Conservation (phyloP, 345 rosid species). For the Luvunga scandens region DNA sequence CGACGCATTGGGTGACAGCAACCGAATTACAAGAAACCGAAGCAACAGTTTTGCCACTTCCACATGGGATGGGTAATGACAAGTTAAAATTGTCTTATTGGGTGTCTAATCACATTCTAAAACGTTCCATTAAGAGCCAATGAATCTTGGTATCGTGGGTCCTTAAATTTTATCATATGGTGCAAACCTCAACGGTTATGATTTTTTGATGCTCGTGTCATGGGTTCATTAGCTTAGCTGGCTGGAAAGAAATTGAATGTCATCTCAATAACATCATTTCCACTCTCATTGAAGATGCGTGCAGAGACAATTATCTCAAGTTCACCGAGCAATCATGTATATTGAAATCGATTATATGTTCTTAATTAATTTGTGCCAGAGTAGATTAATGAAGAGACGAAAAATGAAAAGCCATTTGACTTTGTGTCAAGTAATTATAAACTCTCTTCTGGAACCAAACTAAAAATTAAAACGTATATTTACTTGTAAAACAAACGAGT, state of each 20-base stretch:
- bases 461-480: too few species aligned
- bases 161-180: not conserved
- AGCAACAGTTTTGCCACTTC: not conserved
- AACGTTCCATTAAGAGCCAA: slow-evolving; percentile 1
- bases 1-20: not conserved
- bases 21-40: not conserved
- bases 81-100: slow-evolving; percentile 11
- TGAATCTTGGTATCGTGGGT: not conserved
- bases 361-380: not conserved
- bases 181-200: slow-evolving; percentile 6
- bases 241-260: not conserved
- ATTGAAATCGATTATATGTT: not conserved
- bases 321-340: not conserved
- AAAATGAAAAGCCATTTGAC: too few species aligned
- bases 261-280: not conserved
- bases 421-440: too few species aligned
- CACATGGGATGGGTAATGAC: not conserved
- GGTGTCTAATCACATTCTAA: not conserved
- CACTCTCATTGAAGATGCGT: not conserved
- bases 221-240: not conserved
- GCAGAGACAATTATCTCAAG: not conserved
- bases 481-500: too few species aligned
- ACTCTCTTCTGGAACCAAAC: too few species aligned
- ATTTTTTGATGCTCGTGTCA: slow-evolving; percentile 5
- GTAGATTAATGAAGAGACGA: too few species aligned